phyloP scores from a whole-genome alignment of 257 asterid species.

The Misopates orontium region DNA sequence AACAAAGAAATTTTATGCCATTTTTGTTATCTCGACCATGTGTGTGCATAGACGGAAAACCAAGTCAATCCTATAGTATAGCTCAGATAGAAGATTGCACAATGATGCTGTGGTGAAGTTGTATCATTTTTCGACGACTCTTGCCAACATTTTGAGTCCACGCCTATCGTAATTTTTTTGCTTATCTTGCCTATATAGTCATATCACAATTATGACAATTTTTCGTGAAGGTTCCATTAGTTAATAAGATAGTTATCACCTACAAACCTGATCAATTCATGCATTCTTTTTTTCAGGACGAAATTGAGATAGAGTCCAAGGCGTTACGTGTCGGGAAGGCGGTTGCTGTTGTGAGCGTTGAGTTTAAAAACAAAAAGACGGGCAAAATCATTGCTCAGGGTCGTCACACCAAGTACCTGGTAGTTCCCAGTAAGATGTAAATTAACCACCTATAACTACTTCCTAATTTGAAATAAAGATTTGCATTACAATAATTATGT shows the following conservation, averaged over 20 bases:
- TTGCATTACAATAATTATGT: no score
- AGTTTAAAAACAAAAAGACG: slow-evolving; percentile 60
- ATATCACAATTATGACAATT: no score
- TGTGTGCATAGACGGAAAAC: not conserved
- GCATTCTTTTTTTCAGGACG: slow-evolving; percentile 79
- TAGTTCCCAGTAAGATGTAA: slow-evolving; percentile 62
- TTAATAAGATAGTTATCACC: no score
- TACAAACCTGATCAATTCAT: no score
- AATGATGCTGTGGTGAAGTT: not conserved
- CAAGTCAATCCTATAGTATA: not conserved
- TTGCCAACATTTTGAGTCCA: not conserved
- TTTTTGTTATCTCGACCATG: no score
- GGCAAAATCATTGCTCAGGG: slow-evolving; percentile 78
- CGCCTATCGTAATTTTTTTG: not conserved
- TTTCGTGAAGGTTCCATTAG: no score
- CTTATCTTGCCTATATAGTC: no score
- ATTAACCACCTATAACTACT: no score
- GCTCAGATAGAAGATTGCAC: not conserved
- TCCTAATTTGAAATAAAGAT: no score
- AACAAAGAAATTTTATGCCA: no score
- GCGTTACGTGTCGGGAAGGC: slow-evolving; percentile 69
- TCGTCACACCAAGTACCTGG: slow-evolving; percentile 78
- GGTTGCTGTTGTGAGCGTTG: slow-evolving; percentile 74
- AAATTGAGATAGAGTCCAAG: slow-evolving; percentile 76
- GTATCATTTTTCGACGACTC: not conserved